Evolutionary conservation across 2,329 filamentous ascomycete genomes (phyloP).

Genomic region (Colletotrichum sp.): DNA sequence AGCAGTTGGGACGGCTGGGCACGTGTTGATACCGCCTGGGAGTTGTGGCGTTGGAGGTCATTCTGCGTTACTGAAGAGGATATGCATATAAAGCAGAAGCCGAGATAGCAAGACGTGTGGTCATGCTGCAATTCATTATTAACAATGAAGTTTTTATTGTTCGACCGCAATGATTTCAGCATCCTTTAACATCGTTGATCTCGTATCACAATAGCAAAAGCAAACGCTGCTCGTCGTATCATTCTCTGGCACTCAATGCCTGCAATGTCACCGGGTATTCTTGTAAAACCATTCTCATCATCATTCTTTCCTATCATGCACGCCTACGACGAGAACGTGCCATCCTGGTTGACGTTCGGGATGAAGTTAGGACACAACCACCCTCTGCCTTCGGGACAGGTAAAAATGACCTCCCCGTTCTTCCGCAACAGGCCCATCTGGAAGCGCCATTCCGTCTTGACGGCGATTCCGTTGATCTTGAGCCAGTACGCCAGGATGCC

Average conservation of each 20-base stretch:
- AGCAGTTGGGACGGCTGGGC: not conserved
- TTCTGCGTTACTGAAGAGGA: not conserved
- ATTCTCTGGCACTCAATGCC: not conserved
- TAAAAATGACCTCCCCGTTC: slow-evolving; percentile 20
- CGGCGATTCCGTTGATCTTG: slow-evolving; percentile 21
- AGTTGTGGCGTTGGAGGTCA: slow-evolving; percentile 11
- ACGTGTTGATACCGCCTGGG: not conserved
- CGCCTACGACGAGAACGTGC: slow-evolving; percentile 4
- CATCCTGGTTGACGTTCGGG: slow-evolving; percentile 16
- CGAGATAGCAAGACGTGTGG: not conserved
- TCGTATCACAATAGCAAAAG: not conserved
- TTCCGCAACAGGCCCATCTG: slow-evolving; percentile 23
- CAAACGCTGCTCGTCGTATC: not conserved
- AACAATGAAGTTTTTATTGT: not conserved
- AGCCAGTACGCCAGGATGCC: slow-evolving; percentile 23
- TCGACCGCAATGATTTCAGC: not conserved
- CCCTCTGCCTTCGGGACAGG: slow-evolving; percentile 20
- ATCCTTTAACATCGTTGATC: not conserved
- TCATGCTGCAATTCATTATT: not conserved
- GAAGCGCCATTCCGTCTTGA: slow-evolving; percentile 25
- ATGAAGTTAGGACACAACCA: slow-evolving; percentile 21
- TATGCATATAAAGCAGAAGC: not conserved
- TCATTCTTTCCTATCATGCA: not conserved
- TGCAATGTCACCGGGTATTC: not conserved
- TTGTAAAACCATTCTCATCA: not conserved